Evolutionary conservation across 2,329 filamentous ascomycete species (phyloP), one percentile per base, ranked within the genome.

Genomic region (Huntiella bhutanensis): DNA sequence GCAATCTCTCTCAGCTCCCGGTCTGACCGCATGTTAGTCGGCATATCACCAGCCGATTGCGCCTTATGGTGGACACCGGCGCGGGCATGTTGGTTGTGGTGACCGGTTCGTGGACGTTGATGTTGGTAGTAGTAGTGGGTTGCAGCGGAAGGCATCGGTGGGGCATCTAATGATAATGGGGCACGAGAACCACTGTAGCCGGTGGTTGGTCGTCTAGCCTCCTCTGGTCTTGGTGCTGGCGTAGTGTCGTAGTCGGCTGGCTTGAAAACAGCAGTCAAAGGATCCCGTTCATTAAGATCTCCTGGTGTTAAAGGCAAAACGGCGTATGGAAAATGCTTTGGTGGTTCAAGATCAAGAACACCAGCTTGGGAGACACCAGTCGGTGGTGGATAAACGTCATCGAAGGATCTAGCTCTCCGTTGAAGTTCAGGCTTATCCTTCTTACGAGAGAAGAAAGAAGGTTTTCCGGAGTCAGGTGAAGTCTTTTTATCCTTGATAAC

Each of bases 361-460:
- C 16, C 35, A 10, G 48, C 35, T 15, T 49, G 43, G 8, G 10
- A 28, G n/a, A 22, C 8, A 16, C 37, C 15, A 12, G 12, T 11
- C 5, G 15, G 56, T 54, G 32, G 59, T 53, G 4, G 69, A 67
- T 39, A 71, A 50, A 5, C 62, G 62, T 50, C 70, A 69, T 60
- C 60, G 63, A 19, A 60, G 41, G 37, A 62, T 50, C 48, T 35
- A 13, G 43, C 41, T 13, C 44, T 39, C 28, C 36, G 36, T 38
- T 33, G 40, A 13, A 54, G 55, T 34, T 60, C 51, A 40, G 52
- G 53, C 41, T 50, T 48, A 50, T 45, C 53, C 52, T 39, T 52
- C 39, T 17, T 51, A 52, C 33, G 43, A 41, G 43, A 38, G 39
- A 45, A 45, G 32, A 15, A 22, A 33, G 28, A 41, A 48, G 34